phyloP scores from a whole-genome alignment of 768 basidiomycete genomes.

The Russula compacta region DNA sequence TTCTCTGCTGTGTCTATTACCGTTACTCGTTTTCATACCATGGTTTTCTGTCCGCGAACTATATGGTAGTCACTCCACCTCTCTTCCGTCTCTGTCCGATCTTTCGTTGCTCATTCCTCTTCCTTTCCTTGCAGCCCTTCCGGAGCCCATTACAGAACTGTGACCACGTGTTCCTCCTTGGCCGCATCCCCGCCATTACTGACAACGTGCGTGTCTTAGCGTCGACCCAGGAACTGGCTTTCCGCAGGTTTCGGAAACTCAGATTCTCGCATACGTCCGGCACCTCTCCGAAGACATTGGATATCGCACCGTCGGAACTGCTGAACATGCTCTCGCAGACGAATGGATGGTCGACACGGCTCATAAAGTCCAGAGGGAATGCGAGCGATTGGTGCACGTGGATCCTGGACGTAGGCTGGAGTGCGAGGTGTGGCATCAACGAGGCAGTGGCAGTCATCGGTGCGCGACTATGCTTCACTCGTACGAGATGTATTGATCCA shows the following conservation, averaged over 20 bases:
- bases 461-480: constrained; percentile 29
- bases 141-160: constrained; percentile 17
- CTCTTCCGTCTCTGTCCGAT: neutral
- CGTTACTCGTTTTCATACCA: constrained; percentile 42
- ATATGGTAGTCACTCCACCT: constrained; percentile 9
- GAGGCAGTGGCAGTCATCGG: constrained; percentile 84
- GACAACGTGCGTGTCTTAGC: constrained; percentile 12
- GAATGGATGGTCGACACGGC: constrained; percentile 70
- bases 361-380: constrained; percentile 48
- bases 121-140: constrained; percentile 10
- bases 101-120: neutral
- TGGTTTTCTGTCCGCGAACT: constrained; percentile 35
- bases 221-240: constrained; percentile 43
- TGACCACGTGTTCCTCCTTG: neutral
- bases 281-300: constrained; percentile 81
- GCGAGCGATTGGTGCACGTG: constrained; percentile 38
- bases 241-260: constrained; percentile 64
- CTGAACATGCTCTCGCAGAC: constrained; percentile 80
- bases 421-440: constrained; percentile 88
- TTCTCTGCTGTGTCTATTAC: constrained; percentile 45
- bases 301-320: constrained; percentile 84
- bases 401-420: constrained; percentile 48
- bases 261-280: constrained; percentile 53
- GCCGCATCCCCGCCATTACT: neutral
- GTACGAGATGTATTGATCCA: neutral